Base-by-base conservation (phyloP, 2,329 filamentous ascomycete species). In the Cercospora zeae-maydis region DNA sequence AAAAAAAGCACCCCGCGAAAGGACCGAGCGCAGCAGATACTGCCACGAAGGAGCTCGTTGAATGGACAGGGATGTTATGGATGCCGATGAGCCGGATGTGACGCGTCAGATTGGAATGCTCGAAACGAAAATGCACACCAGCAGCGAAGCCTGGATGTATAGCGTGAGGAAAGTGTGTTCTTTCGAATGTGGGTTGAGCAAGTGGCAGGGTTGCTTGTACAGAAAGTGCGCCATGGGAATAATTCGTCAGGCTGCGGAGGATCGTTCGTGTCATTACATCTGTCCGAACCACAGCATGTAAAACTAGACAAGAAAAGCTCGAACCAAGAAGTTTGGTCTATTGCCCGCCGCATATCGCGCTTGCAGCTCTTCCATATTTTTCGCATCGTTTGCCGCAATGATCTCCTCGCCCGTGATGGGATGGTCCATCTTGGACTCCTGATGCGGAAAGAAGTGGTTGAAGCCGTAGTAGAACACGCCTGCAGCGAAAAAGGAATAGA, bases 391-490 rank as follows among this genome's bases (percentile, higher is more conserved):
- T 7, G 72, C 74, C 0, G 71, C 75, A 58, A 77, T 73, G 58
- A 76, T 87, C 54, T 86, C 85, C 72, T 88, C 86, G 53, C 88
- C 86, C n/a, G 80, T 82, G 33, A 79, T 79, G 11, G 96, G 86
- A 1, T 90, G 88, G 75, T 96, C 91, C 75, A 96, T 82, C 88
- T 92, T 92, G 58, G 95, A 88, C 80, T 95, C 95, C 77, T 86
- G 90, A 8, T 90, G 86, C n/a, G 74, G 74, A 58, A 71, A 70
- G 58, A 71, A 75, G 7, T 67, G 65, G 59, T 73, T 76, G 64
- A 76, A 72, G 31, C 42, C 58, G 63, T 67, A 75, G 69, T 76
- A 76, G 58, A 76, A 75, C 30, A 76, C 51, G 11, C 73, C 73
- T 6, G 74, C 69, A 13, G 73, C 69, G 62, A 73, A 52, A 66